Percentiles rank a stretch among this genome's conserved stretches.
Evolutionary conservation across 176 grass and related monocot species (phyloP).

Genomic region (Oryza brachyantha): DNA sequence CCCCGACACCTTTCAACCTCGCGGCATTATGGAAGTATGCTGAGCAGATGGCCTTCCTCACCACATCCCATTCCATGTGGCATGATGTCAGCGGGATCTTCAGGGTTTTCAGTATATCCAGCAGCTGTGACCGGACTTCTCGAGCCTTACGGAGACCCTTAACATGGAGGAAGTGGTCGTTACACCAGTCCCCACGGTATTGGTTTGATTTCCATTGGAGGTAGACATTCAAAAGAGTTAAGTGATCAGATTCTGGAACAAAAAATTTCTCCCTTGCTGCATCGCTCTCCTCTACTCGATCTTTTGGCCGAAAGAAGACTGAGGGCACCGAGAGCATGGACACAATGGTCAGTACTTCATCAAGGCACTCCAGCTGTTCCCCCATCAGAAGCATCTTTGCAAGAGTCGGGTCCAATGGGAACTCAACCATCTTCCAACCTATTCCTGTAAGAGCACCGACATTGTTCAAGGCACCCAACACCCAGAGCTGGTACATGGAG

Average conservation of each 20-base stretch:
- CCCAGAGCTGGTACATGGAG: slow-evolving; percentile 99
- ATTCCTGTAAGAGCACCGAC: slow-evolving; percentile 85
- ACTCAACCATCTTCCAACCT: slow-evolving; percentile 99
- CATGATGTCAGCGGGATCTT: slow-evolving; percentile 85
- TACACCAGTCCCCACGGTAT: slow-evolving; percentile 97
- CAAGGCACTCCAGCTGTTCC: slow-evolving; percentile 70
- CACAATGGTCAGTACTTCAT: slow-evolving; percentile 95
- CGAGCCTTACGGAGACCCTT: slow-evolving; percentile 93
- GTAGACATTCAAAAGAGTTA: slow-evolving; percentile 92
- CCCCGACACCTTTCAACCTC: slow-evolving; percentile 83
- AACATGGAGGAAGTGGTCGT: slow-evolving; percentile 93
- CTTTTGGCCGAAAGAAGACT: slow-evolving; percentile 98
- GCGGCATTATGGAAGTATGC: slow-evolving; percentile 96
- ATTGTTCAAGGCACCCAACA: slow-evolving; percentile 93
- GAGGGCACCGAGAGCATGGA: slow-evolving; percentile 99
- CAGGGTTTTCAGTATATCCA: slow-evolving; percentile 89
- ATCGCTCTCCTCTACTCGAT: slow-evolving; percentile 90
- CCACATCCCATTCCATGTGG: slow-evolving; percentile 88
- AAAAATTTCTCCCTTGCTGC: slow-evolving; percentile 98
- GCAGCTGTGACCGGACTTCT: slow-evolving; percentile 85
- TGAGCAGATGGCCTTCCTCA: slow-evolving; percentile 89
- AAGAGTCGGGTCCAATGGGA: slow-evolving; percentile 88
- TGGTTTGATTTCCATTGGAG: slow-evolving; percentile 94
- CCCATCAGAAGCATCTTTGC: slow-evolving; percentile 99
- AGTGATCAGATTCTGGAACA: slow-evolving; percentile 93